Conservation (phyloP, 106 monocot species). For the Alisma plantagoaquatica region DNA sequence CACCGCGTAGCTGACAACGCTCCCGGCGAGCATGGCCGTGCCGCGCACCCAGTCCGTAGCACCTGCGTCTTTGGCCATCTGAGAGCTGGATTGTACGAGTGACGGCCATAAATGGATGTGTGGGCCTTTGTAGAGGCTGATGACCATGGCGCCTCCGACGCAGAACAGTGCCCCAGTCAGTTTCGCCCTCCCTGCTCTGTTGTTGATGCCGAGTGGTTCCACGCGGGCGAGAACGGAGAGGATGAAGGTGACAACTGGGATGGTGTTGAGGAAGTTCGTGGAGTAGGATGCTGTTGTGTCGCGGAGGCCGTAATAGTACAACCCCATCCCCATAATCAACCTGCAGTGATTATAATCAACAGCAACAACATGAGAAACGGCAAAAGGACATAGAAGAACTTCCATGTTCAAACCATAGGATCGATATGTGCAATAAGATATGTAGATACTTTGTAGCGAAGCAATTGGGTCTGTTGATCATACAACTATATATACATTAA, state of each 20-base stretch:
- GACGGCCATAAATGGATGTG: constrained; percentile 25
- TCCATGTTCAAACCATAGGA: too few species aligned
- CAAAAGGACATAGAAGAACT: too few species aligned
- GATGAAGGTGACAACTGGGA: constrained; percentile 45
- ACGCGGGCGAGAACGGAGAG: constrained; percentile 20
- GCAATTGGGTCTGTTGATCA: too few species aligned
- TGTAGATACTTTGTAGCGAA: too few species aligned
- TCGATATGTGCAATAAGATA: too few species aligned
- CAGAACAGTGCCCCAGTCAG: constrained; percentile 12
- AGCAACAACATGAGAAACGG: too few species aligned
- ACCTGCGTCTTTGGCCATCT: too few species aligned
- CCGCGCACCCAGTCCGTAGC: constrained; percentile 17
- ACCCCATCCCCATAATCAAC: constrained; percentile 20
- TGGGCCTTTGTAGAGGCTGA: constrained; percentile 37
- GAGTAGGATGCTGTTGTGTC: constrained; percentile 53
- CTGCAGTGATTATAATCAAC: constrained; percentile 16
- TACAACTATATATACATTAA: too few species aligned
- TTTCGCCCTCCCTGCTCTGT: constrained; percentile 5
- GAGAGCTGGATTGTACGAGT: neutral
- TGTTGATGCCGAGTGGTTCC: constrained; percentile 10
- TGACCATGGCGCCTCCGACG: constrained; percentile 21
- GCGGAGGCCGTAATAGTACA: constrained; percentile 46
- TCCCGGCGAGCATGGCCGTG: constrained; percentile 21
- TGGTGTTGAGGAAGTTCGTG: constrained; percentile 37
- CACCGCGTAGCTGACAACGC: constrained; percentile 31